These are phyloP conservation scores for Helianthus annuus DNA, from an alignment of 129 eudicot genomes.

Conservation along the genomic window DNA sequence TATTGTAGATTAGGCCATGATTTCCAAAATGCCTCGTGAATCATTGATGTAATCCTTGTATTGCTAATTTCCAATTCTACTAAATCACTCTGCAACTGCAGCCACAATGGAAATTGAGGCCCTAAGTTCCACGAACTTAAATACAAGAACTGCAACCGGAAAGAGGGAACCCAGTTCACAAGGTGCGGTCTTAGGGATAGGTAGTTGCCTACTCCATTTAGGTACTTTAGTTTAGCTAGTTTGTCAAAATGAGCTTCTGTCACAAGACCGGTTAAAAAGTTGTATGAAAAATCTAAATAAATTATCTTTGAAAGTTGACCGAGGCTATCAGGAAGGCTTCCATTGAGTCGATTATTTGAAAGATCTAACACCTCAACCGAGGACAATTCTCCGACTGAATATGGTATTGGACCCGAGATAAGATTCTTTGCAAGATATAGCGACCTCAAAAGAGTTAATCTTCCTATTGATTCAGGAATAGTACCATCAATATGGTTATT, in stretches of 20 bases:
- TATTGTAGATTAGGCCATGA: neutral
- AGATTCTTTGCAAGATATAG: no score
- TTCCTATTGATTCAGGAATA: no score
- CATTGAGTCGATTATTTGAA: neutral
- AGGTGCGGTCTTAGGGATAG: neutral
- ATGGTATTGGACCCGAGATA: no score
- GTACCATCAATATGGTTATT: no score
- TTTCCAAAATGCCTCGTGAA: slow-evolving; percentile 31
- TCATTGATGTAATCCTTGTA: slow-evolving; percentile 11
- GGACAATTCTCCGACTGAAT: no score
- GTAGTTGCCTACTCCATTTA: neutral
- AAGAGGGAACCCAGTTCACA: neutral
- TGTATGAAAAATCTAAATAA: neutral
- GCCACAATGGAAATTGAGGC: slow-evolving; percentile 36
- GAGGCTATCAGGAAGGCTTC: neutral
- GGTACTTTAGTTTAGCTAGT: no score
- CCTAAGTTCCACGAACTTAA: neutral
- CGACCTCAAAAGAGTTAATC: no score
- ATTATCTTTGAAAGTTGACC: neutral
- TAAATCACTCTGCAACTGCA: neutral
- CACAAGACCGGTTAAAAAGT: neutral
- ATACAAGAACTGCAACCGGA: neutral
- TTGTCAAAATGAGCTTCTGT: neutral
- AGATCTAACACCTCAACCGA: neutral
- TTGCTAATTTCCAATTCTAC: neutral